phyloP scores from a whole-genome alignment of 768 basidiomycete genomes.

The Suillus subaureus region DNA sequence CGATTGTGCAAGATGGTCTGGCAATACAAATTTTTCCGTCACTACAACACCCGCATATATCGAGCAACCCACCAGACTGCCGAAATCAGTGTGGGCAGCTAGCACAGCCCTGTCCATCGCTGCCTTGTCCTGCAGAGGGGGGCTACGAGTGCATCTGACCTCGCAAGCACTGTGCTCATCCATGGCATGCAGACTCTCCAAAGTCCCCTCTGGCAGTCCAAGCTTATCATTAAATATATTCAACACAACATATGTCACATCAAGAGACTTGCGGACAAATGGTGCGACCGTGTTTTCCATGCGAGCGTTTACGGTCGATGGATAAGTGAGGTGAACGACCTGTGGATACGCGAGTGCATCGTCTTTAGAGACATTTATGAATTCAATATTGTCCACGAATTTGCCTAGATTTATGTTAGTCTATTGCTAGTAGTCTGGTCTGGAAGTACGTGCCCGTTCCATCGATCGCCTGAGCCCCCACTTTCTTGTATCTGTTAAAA shows the following conservation, averaged over 20 bases:
- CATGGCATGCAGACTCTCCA: conserved; percentile 44
- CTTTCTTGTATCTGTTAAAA: conserved; percentile 56
- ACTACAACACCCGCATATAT: background rate
- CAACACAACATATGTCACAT: conserved; percentile 54
- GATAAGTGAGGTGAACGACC: conserved; percentile 57
- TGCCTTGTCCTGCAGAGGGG: conserved; percentile 35
- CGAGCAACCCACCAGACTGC: conserved; percentile 55
- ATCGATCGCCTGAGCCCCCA: conserved; percentile 64
- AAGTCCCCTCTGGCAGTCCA: conserved; percentile 50
- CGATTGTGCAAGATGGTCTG: conserved; percentile 72
- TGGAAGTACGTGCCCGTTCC: conserved; percentile 44
- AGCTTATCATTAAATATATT: conserved; percentile 59
- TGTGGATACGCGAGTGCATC: conserved; percentile 64
- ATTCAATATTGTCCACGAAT: conserved; percentile 54
- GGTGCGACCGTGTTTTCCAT: conserved; percentile 55
- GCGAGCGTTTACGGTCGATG: conserved; percentile 47
- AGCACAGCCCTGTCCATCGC: conserved; percentile 42
- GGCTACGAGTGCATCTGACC: conserved; percentile 53
- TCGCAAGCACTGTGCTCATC: conserved; percentile 60
- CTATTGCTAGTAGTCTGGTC: background rate
- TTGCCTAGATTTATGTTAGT: background rate
- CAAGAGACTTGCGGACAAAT: conserved; percentile 59
- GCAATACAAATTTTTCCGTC: background rate
- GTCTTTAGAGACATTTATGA: conserved; percentile 70
- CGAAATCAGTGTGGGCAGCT: conserved; percentile 76